Conservation (phyloP, 345 rosid genomes). For the Pugionium cornutum region DNA sequence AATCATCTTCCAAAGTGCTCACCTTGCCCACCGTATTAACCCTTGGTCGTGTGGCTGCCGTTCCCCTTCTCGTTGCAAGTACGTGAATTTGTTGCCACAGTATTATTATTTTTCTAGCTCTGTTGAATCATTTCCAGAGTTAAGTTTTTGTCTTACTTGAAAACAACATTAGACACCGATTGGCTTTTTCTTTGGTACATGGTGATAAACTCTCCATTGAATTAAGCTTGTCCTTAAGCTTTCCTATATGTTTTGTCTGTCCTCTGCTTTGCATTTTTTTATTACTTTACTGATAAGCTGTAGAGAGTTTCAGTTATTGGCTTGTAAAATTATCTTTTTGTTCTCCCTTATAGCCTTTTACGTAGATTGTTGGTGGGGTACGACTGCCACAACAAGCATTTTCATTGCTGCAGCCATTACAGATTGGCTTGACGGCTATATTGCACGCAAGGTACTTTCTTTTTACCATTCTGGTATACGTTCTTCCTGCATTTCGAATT, state of each 20-base stretch:
- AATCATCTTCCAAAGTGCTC: conserved; percentile 55
- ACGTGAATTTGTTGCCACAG: conserved; percentile 19
- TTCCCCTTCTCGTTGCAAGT: conserved; percentile 83
- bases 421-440: conserved; percentile 98
- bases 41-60: conserved; percentile 88
- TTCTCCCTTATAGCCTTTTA: conserved; percentile 60
- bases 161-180: not conserved
- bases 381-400: conserved; percentile 83
- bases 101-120: not conserved
- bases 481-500: not conserved
- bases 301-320: too few species aligned
- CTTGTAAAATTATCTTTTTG: conserved; percentile 15
- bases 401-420: conserved; percentile 90
- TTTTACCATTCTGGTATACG: not conserved
- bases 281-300: too few species aligned
- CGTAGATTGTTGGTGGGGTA: conserved; percentile 83
- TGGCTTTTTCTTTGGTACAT: not conserved
- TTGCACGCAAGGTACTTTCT: conserved; percentile 81
- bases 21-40: conserved; percentile 90
- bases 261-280: not conserved
- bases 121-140: conserved; percentile 12
- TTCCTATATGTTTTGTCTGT: not conserved
- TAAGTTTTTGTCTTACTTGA: not conserved
- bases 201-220: not conserved
- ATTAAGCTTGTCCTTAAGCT: not conserved